phyloP scores from a whole-genome alignment of 2,329 filamentous ascomycete genomes.

The Huntiella moniliformis region DNA sequence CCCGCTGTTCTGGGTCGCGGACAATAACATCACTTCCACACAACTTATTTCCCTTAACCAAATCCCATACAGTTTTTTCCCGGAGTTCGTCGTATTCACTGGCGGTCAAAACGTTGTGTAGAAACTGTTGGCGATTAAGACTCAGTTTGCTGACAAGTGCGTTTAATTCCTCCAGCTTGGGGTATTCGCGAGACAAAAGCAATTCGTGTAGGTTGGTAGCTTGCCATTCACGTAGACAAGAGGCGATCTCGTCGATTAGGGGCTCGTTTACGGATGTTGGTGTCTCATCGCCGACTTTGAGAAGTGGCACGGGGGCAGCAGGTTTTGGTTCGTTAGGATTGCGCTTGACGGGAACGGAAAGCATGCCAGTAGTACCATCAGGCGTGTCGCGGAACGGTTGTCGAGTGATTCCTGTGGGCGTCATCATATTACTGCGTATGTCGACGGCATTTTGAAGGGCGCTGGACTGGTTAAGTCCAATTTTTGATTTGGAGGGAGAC shows the following conservation, averaged over 20 bases:
- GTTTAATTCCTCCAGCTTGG: slow-evolving; percentile 61
- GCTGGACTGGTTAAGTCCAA: slow-evolving; percentile 10
- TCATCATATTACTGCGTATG: slow-evolving; percentile 10
- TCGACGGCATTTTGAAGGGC: slow-evolving; percentile 5
- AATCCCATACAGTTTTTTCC: slow-evolving; percentile 85
- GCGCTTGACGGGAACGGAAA: slow-evolving; percentile 33
- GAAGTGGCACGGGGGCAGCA: slow-evolving; percentile 83
- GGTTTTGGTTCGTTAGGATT: slow-evolving; percentile 57
- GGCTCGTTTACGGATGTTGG: slow-evolving; percentile 78
- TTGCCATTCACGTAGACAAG: slow-evolving; percentile 93
- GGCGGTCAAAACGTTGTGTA: slow-evolving; percentile 82
- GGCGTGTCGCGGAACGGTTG: slow-evolving; percentile 18
- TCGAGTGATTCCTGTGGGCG: slow-evolving; percentile 10
- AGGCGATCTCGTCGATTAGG: slow-evolving; percentile 91
- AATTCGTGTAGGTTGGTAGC: slow-evolving; percentile 90
- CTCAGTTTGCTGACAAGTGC: slow-evolving; percentile 68
- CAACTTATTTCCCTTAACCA: slow-evolving; percentile 86
- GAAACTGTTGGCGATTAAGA: slow-evolving; percentile 66
- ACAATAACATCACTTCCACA: slow-evolving; percentile 90
- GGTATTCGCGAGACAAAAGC: slow-evolving; percentile 65
- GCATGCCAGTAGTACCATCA: slow-evolving; percentile 23
- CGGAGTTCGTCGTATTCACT: slow-evolving; percentile 66
- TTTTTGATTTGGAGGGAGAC: slow-evolving; percentile 20
- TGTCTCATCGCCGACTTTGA: slow-evolving; percentile 94
- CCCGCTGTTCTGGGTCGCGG: slow-evolving; percentile 64